Evolutionary conservation across 208 protist species (phyloP).

Genomic region (Wallacemonas sp.): DNA sequence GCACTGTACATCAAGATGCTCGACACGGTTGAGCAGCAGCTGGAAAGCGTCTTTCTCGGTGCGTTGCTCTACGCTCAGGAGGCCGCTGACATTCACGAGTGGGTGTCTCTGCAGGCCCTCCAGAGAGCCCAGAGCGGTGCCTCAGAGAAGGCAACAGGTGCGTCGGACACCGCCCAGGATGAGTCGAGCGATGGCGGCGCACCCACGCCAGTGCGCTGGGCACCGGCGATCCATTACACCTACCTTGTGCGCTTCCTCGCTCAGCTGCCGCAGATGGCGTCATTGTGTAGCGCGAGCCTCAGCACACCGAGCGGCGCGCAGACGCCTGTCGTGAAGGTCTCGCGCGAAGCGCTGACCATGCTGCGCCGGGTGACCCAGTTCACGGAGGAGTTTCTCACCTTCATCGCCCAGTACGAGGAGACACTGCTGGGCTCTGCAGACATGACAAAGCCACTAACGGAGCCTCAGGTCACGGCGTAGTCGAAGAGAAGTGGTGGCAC

Average conservation of each 20-base stretch:
- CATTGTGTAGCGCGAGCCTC: slow-evolving; percentile 50
- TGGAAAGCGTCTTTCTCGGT: slow-evolving; percentile 47
- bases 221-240: slow-evolving; percentile 45
- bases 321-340: slow-evolving; percentile 32
- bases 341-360: slow-evolving; percentile 37
- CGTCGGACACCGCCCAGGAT: neutral
- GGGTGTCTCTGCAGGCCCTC: slow-evolving; percentile 23
- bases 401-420: slow-evolving; percentile 54
- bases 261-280: slow-evolving; percentile 80
- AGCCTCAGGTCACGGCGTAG: too few species aligned
- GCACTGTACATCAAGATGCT: slow-evolving; percentile 55
- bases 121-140: neutral
- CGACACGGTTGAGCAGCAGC: slow-evolving; percentile 43
- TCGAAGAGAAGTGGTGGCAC: too few species aligned
- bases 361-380: slow-evolving; percentile 66
- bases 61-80: slow-evolving; percentile 74
- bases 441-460: neutral
- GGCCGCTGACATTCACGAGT: slow-evolving; percentile 58
- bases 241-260: slow-evolving; percentile 83
- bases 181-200: neutral
- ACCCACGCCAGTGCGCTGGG: slow-evolving; percentile 5
- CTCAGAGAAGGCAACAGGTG: neutral
- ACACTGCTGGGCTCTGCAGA: slow-evolving; percentile 10
- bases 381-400: slow-evolving; percentile 64
- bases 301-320: slow-evolving; percentile 4